Percentiles rank a stretch among this genome's conserved stretches.
Evolutionary conservation across 2,329 filamentous ascomycete genomes (phyloP).

Genomic region (Verticillium albo-atrum): DNA sequence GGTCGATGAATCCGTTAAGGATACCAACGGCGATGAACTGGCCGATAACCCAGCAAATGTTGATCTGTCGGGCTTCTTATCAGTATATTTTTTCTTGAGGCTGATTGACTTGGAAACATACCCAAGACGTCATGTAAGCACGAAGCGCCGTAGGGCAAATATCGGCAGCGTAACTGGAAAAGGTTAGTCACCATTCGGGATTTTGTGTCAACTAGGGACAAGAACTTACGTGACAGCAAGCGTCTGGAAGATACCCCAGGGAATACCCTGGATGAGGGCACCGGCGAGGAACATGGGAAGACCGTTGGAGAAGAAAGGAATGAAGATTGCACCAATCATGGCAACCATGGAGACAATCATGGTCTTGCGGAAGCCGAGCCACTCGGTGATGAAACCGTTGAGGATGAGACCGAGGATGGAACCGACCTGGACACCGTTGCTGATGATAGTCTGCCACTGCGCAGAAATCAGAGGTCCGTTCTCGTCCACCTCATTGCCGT

Average conservation of each 20-base stretch:
- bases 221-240: constrained; percentile 49
- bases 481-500: constrained; percentile 37
- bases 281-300: constrained; percentile 41
- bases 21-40: constrained; percentile 47
- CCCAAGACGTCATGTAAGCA: constrained; percentile 53
- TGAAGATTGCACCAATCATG: constrained; percentile 47
- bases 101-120: neutral
- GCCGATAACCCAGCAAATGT: constrained; percentile 43
- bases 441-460: constrained; percentile 53
- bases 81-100: neutral
- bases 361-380: constrained; percentile 45
- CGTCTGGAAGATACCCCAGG: constrained; percentile 49
- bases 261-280: constrained; percentile 35
- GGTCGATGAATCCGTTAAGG: constrained; percentile 34
- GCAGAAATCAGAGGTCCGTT: constrained; percentile 33
- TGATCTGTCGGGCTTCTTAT: constrained; percentile 10
- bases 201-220: no score
- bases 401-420: constrained; percentile 51
- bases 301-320: constrained; percentile 47
- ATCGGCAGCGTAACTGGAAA: constrained; percentile 35
- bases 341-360: constrained; percentile 40
- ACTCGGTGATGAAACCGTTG: constrained; percentile 48
- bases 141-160: constrained; percentile 41
- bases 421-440: constrained; percentile 48
- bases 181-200: constrained; percentile 14